phyloP scores from a whole-genome alignment of 2,329 filamentous ascomycete species.

The Helicocarpus griseus region DNA sequence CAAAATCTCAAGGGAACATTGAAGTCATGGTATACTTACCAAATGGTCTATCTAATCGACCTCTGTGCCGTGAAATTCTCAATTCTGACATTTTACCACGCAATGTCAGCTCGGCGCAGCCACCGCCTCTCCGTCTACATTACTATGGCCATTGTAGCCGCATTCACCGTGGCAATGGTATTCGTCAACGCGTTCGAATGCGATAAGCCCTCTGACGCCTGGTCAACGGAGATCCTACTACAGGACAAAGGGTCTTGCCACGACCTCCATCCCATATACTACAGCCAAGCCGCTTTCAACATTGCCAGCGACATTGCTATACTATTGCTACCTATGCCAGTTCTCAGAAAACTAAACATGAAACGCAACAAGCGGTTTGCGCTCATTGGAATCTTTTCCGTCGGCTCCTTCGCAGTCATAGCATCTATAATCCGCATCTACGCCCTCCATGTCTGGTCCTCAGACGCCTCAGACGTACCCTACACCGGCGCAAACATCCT shows the following conservation, averaged over 20 bases:
- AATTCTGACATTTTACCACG: slow-evolving; percentile 35
- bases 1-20: not conserved
- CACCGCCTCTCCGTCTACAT: slow-evolving; percentile 23
- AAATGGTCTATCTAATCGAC: slow-evolving; percentile 29
- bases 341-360: slow-evolving; percentile 22
- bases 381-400: slow-evolving; percentile 24
- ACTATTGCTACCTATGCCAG: slow-evolving; percentile 26
- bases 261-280: slow-evolving; percentile 5
- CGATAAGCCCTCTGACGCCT: slow-evolving; percentile 9
- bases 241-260: slow-evolving; percentile 3
- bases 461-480: not conserved
- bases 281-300: slow-evolving; percentile 17
- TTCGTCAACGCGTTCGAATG: slow-evolving; percentile 24
- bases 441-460: slow-evolving; percentile 11
- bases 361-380: slow-evolving; percentile 24
- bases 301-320: slow-evolving; percentile 26
- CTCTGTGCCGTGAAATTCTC: slow-evolving; percentile 33
- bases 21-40: slow-evolving; percentile 24
- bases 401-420: slow-evolving; percentile 16
- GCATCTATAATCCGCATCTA: slow-evolving; percentile 20
- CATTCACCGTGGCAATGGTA: slow-evolving; percentile 21
- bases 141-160: slow-evolving; percentile 7
- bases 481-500: slow-evolving; percentile 4
- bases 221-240: slow-evolving; percentile 3
- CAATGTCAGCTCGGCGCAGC: slow-evolving; percentile 21